Evolutionary conservation across 192 early-diverging fungal species (phyloP).

Genomic region (Blastocladiella britannica): DNA sequence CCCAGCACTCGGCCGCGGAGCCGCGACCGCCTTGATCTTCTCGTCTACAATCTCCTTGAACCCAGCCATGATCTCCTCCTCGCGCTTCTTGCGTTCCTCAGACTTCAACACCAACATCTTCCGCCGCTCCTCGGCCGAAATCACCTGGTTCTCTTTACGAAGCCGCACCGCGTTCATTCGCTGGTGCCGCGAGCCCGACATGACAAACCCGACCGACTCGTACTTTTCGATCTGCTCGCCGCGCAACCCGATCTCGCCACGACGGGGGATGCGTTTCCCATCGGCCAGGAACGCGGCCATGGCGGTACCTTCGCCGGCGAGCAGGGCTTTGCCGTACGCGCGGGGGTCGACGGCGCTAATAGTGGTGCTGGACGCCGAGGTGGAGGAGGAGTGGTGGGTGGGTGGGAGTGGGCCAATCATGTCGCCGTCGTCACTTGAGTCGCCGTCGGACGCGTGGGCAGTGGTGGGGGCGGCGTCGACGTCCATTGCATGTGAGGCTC

Average conservation of each 20-base stretch:
- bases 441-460: background rate
- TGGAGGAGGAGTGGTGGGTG: background rate
- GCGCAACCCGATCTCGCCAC: constrained; percentile 88
- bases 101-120: constrained; percentile 65
- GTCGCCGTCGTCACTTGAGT: background rate
- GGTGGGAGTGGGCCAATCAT: background rate
- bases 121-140: constrained; percentile 83
- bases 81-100: constrained; percentile 73
- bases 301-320: constrained; percentile 77
- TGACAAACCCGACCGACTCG: constrained; percentile 81
- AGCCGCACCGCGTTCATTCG: constrained; percentile 91
- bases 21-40: constrained; percentile 26
- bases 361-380: too few relatives aligned
- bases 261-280: constrained; percentile 85
- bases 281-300: constrained; percentile 76
- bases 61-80: constrained; percentile 74
- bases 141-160: constrained; percentile 91
- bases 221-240: constrained; percentile 61
- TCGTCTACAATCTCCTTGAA: constrained; percentile 69
- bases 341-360: constrained; percentile 2
- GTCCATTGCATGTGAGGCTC: background rate
- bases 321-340: constrained; percentile 55
- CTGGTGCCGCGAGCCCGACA: constrained; percentile 70
- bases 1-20: too few relatives aligned
- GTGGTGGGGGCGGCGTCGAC: background rate